Evolutionary conservation across 179 eudicot genomes (phyloP).

Genomic region (Camellia oleifera): DNA sequence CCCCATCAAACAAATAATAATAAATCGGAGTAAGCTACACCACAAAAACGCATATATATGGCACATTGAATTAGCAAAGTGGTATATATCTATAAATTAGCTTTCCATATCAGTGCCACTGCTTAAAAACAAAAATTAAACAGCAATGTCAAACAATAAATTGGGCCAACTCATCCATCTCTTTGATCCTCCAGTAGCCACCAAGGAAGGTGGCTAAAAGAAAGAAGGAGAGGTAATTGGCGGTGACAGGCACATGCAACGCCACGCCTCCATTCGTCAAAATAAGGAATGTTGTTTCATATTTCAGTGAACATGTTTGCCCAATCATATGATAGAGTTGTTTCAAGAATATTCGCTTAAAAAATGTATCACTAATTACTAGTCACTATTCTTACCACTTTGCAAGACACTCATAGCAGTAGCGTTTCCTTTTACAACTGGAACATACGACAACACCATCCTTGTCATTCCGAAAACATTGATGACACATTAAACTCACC

Average conservation of each 20-base stretch:
- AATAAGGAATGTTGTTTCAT: neutral
- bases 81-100: neutral
- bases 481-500: conserved; percentile 33
- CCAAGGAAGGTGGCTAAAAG: neutral
- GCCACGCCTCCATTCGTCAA: neutral
- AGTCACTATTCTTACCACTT: conserved; percentile 35
- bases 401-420: conserved; percentile 31
- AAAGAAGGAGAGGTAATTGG: neutral
- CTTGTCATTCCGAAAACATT: conserved; percentile 28
- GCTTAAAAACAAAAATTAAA: neutral
- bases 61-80: neutral
- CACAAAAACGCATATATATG: neutral
- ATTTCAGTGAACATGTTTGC: neutral
- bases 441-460: conserved; percentile 32
- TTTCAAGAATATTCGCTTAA: neutral
- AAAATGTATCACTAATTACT: neutral
- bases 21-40: neutral
- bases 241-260: neutral
- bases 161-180: neutral
- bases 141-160: neutral
- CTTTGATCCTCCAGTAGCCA: neutral
- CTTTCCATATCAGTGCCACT: neutral
- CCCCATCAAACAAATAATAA: neutral
- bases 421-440: conserved; percentile 39
- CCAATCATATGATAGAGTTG: neutral